These are phyloP conservation scores for Ophiocytium majus DNA, from an alignment of 352 stramenopile genomes.

Conservation along the genomic window DNA sequence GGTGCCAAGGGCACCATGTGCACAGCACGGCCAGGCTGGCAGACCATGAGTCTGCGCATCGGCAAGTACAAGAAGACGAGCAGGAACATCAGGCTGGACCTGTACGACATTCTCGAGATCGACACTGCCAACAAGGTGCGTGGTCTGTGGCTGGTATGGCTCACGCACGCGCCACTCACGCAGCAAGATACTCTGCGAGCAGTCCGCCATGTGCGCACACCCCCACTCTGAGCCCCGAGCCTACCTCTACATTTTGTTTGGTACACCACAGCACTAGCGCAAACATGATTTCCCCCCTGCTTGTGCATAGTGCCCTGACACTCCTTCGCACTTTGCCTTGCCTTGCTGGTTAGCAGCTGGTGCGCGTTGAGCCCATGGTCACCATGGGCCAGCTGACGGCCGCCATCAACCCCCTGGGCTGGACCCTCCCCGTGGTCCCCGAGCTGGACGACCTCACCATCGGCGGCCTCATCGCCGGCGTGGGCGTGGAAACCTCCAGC, in stretches of 20 bases:
- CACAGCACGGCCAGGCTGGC: constrained; percentile 28
- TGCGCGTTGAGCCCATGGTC: constrained; percentile 54
- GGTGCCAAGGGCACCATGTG: constrained; percentile 31
- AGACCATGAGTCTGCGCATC: constrained; percentile 36
- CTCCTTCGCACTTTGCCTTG: too few relatives aligned
- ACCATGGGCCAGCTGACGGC: constrained; percentile 60
- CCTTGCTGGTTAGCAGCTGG: too few relatives aligned
- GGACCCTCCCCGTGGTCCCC: constrained; percentile 51
- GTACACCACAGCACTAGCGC: too few relatives aligned
- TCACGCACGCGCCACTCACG: too few relatives aligned
- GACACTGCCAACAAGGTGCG: constrained; percentile 23
- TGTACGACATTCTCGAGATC: constrained; percentile 32
- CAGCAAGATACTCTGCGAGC: too few relatives aligned
- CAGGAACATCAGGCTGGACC: constrained; percentile 30
- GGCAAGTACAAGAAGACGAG: constrained; percentile 38
- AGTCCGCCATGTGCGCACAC: too few relatives aligned
- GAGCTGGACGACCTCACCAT: constrained; percentile 61
- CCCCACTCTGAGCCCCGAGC: too few relatives aligned
- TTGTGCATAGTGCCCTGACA: too few relatives aligned
- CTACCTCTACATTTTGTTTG: too few relatives aligned
- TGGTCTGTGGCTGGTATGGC: too few relatives aligned
- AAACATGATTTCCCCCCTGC: too few relatives aligned
- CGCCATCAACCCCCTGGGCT: constrained; percentile 50
- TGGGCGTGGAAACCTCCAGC: constrained; percentile 58
- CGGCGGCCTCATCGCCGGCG: constrained; percentile 58